These are phyloP conservation scores for Amanita molliuscula DNA, from an alignment of 768 basidiomycete genomes.

Conservation along the genomic window DNA sequence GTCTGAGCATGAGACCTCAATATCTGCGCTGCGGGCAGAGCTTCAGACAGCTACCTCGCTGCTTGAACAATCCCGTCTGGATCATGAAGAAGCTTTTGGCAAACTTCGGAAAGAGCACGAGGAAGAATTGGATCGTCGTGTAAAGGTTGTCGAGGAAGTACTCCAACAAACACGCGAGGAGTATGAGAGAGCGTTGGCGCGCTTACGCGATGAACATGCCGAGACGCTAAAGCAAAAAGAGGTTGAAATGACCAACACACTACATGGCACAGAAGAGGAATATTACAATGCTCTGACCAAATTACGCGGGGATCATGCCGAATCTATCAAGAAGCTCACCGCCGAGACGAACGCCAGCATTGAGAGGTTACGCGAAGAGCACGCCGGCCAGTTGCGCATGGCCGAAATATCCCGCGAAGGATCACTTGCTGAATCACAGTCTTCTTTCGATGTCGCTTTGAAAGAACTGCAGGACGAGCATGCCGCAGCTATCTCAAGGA, in stretches of 20 bases:
- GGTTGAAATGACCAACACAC: conserved; percentile 40
- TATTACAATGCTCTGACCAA: conserved; percentile 76
- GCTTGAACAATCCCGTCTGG: conserved; percentile 38
- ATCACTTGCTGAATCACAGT: conserved; percentile 63
- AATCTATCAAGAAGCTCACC: conserved; percentile 50
- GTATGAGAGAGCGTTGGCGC: conserved; percentile 41
- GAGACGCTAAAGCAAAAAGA: conserved; percentile 51
- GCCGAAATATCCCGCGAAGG: conserved; percentile 69
- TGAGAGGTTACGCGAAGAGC: conserved; percentile 69
- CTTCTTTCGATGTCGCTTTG: conserved; percentile 50
- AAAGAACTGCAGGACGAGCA: conserved; percentile 68
- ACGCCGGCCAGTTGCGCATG: conserved; percentile 62
- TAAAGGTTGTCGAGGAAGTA: conserved; percentile 42
- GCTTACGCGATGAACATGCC: conserved; percentile 41
- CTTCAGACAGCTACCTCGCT: conserved; percentile 29
- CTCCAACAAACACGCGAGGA: conserved; percentile 40
- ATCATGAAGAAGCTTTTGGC: conserved; percentile 52
- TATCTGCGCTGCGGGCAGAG: conserved; percentile 30
- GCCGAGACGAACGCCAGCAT: conserved; percentile 50
- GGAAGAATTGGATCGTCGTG: conserved; percentile 39
- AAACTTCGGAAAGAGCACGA: conserved; percentile 45
- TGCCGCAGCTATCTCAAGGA: conserved; percentile 49
- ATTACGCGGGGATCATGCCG: conserved; percentile 62
- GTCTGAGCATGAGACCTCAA: conserved; percentile 33
- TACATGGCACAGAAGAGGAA: conserved; percentile 68